These are phyloP conservation scores for Cystobasidium slooffiae DNA, from an alignment of 1,284 basidiomycete species.

Conservation along the genomic window DNA sequence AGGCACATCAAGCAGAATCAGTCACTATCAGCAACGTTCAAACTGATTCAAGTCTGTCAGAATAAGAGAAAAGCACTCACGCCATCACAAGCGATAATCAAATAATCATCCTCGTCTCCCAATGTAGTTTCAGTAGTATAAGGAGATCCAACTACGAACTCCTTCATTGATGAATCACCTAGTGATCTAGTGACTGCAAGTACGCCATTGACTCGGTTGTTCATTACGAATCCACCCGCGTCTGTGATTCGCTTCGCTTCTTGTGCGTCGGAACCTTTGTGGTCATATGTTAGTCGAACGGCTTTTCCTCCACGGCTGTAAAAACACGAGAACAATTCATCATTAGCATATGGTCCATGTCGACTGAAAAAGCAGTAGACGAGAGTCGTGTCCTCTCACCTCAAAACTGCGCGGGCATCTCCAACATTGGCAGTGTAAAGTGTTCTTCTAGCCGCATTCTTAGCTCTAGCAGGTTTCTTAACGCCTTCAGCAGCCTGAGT, in stretches of 20 bases:
- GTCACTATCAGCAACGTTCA: no score
- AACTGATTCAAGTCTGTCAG: no score
- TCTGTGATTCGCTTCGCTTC: slow-evolving; percentile 97
- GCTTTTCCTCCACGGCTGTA: slow-evolving; percentile 77
- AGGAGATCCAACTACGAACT: slow-evolving; percentile 96
- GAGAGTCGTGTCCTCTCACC: slow-evolving; percentile 59
- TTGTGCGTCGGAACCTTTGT: slow-evolving; percentile 96
- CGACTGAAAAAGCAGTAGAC: no score
- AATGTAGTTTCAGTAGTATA: slow-evolving; percentile 97
- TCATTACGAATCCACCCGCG: slow-evolving; percentile 98
- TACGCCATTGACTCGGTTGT: slow-evolving; percentile 85
- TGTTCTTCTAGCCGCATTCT: slow-evolving; percentile 66
- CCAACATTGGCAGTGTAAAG: slow-evolving; percentile 97
- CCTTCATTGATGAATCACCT: slow-evolving; percentile 98
- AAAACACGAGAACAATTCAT: no score
- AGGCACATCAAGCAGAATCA: slow-evolving; percentile 5
- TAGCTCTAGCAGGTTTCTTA: slow-evolving; percentile 52
- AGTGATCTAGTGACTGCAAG: slow-evolving; percentile 94
- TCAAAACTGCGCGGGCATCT: slow-evolving; percentile 85
- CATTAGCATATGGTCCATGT: no score
- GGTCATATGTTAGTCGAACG: slow-evolving; percentile 94
- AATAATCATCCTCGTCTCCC: slow-evolving; percentile 86
- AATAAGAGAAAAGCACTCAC: slow-evolving; percentile 63
- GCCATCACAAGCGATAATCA: slow-evolving; percentile 97
- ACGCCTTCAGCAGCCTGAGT: slow-evolving; percentile 26